These are phyloP conservation scores for Bruguiera parviflora DNA, from an alignment of 345 rosid species.

Conservation along the genomic window DNA sequence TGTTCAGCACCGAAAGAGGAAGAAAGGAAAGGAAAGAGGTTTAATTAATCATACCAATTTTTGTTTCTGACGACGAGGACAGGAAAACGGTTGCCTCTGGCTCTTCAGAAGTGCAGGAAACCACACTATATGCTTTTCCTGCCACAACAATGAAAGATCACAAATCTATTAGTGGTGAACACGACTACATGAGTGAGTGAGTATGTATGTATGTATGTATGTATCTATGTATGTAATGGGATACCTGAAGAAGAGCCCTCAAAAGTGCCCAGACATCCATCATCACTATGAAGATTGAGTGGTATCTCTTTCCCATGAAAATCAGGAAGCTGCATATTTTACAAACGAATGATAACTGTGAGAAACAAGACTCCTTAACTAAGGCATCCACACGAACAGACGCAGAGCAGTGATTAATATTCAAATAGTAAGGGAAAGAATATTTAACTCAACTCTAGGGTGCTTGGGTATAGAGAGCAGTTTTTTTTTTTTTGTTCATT, in stretches of 20 bases:
- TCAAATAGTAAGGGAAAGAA: not conserved
- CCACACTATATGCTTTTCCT: slow-evolving; percentile 61
- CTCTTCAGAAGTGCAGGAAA: slow-evolving; percentile 48
- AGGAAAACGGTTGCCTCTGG: slow-evolving; percentile 54
- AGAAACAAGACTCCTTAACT: not conserved
- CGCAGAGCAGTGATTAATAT: too few species aligned
- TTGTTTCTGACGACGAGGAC: slow-evolving; percentile 46
- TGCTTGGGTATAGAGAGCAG: not conserved
- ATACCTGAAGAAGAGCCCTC: slow-evolving; percentile 60
- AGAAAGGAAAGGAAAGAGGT: not conserved
- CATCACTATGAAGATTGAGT: slow-evolving; percentile 45
- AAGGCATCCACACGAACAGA: too few species aligned
- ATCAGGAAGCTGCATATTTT: slow-evolving; percentile 50
- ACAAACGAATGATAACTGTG: not conserved
- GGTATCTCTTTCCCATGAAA: slow-evolving; percentile 48
- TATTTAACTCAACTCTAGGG: not conserved
- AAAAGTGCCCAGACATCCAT: slow-evolving; percentile 52
- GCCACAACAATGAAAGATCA: slow-evolving; percentile 11
- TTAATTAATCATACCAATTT: slow-evolving; percentile 29
- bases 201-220: not conserved
- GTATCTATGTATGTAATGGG: not conserved
- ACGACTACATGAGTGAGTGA: not conserved
- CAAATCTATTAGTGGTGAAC: not conserved
- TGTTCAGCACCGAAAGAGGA: not conserved
- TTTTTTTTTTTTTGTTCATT: not conserved